Evolutionary conservation across 352 stramenopile species (phyloP).

Genomic region (Globisporangium rhizosaccharum): DNA sequence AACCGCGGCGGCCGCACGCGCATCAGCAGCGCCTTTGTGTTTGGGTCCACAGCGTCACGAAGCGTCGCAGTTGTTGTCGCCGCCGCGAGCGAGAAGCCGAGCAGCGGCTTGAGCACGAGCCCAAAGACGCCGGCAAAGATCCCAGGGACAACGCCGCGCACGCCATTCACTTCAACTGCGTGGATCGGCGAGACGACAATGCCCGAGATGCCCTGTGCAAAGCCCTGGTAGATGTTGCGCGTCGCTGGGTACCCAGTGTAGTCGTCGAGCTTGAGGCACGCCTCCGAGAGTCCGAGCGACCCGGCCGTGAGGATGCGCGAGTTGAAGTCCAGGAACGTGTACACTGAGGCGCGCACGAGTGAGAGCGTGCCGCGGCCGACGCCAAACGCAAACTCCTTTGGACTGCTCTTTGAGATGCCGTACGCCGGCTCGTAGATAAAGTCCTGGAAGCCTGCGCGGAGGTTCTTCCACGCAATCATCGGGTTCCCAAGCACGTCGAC

Average conservation of each 20-base stretch:
- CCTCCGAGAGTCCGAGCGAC: slow-evolving; percentile 76
- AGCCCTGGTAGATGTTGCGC: slow-evolving; percentile 83
- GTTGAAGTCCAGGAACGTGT: slow-evolving; percentile 85
- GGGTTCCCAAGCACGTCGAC: slow-evolving; percentile 86
- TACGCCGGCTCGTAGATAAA: slow-evolving; percentile 81
- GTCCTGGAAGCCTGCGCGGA: slow-evolving; percentile 72
- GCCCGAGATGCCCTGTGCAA: slow-evolving; percentile 80
- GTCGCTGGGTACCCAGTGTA: slow-evolving; percentile 85
- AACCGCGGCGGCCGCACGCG: slow-evolving; percentile 70
- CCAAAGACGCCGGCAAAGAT: slow-evolving; percentile 75
- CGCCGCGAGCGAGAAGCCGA: slow-evolving; percentile 72
- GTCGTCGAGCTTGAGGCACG: slow-evolving; percentile 82
- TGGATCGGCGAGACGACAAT: slow-evolving; percentile 82
- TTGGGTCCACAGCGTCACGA: slow-evolving; percentile 71
- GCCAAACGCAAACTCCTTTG: slow-evolving; percentile 71
- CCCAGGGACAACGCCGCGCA: slow-evolving; percentile 68
- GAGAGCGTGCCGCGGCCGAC: slow-evolving; percentile 80
- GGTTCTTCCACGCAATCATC: slow-evolving; percentile 85
- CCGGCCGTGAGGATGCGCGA: slow-evolving; percentile 81
- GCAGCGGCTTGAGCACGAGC: slow-evolving; percentile 74
- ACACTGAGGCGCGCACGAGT: slow-evolving; percentile 77
- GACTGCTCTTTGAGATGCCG: slow-evolving; percentile 65
- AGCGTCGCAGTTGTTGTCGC: slow-evolving; percentile 67
- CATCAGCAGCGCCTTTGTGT: slow-evolving; percentile 77
- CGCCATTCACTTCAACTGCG: slow-evolving; percentile 73